Evolutionary conservation across 768 basidiomycete genomes (phyloP).

Genomic region (Mycena sanguinolenta): DNA sequence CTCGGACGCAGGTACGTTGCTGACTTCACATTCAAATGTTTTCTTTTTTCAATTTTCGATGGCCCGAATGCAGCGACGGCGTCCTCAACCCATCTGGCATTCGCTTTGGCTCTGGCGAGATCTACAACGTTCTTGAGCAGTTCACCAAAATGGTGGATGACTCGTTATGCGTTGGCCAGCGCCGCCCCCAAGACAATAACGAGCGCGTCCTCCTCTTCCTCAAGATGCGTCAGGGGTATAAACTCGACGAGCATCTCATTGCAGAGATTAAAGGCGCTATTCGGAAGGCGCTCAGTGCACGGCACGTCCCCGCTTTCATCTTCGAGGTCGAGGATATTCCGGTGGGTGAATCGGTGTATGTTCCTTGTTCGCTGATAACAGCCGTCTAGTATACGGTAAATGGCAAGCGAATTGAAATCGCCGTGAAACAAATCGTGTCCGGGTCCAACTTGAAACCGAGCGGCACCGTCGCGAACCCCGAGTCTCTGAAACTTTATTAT

Average conservation of each 20-base stretch:
- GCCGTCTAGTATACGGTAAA: slow-evolving; percentile 75
- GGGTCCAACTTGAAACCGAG: slow-evolving; percentile 74
- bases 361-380: not conserved
- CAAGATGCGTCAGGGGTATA: slow-evolving; percentile 68
- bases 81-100: slow-evolving; percentile 86
- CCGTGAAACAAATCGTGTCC: slow-evolving; percentile 84
- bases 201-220: slow-evolving; percentile 84
- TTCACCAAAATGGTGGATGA: slow-evolving; percentile 72
- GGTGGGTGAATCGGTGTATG: slow-evolving; percentile 54
- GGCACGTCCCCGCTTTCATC: slow-evolving; percentile 82
- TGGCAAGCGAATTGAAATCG: slow-evolving; percentile 85
- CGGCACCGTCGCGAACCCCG: slow-evolving; percentile 82
- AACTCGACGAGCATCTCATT: slow-evolving; percentile 59
- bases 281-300: slow-evolving; percentile 68
- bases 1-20: slow-evolving; percentile 68
- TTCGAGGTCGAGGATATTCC: slow-evolving; percentile 78
- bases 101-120: slow-evolving; percentile 86
- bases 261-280: slow-evolving; percentile 69
- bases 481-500: slow-evolving; percentile 74
- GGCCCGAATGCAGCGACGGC: slow-evolving; percentile 61
- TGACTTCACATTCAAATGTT: not conserved
- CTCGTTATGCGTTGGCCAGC: slow-evolving; percentile 80
- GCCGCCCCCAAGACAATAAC: slow-evolving; percentile 70
- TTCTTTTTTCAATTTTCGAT: not conserved
- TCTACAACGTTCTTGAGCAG: slow-evolving; percentile 78